Conservation (phyloP, 352 stramenopile genomes). For the Phytopythium vexans region DNA sequence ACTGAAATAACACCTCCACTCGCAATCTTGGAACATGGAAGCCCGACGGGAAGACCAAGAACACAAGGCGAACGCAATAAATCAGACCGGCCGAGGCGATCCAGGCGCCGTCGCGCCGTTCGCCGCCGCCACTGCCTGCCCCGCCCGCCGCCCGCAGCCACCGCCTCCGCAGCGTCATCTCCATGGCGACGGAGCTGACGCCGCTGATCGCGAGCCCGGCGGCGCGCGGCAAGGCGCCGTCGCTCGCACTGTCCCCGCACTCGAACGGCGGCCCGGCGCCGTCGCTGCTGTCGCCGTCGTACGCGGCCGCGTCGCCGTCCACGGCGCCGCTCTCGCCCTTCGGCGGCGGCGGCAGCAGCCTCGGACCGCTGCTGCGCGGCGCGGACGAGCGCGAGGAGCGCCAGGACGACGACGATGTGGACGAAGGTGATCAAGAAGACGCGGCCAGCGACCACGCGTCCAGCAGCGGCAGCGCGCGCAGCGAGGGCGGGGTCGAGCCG, state of each 20-base stretch:
- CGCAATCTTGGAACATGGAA: no score
- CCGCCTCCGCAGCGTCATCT: no score
- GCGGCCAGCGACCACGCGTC: slow-evolving; percentile 7
- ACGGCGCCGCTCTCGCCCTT: slow-evolving; percentile 43
- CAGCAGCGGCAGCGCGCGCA: background rate
- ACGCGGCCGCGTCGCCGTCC: slow-evolving; percentile 39
- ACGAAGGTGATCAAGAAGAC: slow-evolving; percentile 12
- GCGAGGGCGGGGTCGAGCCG: background rate
- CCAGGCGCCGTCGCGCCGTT: no score
- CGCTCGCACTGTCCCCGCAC: slow-evolving; percentile 1
- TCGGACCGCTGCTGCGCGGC: slow-evolving; percentile 16
- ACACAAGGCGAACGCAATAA: no score
- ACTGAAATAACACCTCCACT: no score
- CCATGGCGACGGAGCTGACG: slow-evolving; percentile 41
- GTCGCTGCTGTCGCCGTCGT: slow-evolving; percentile 37
- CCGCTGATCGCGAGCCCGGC: slow-evolving; percentile 37
- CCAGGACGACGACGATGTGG: slow-evolving; percentile 17
- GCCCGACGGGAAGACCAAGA: no score
- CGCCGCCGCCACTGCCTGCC: no score
- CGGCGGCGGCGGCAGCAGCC: slow-evolving; percentile 8
- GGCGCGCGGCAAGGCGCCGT: background rate
- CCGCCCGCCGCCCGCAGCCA: no score
- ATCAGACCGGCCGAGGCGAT: no score
- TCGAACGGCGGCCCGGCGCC: slow-evolving; percentile 7
- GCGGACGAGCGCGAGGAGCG: slow-evolving; percentile 5